Base-by-base conservation (phyloP, 2,329 filamentous ascomycete genomes). In the Rhynchosporium graminicola region DNA sequence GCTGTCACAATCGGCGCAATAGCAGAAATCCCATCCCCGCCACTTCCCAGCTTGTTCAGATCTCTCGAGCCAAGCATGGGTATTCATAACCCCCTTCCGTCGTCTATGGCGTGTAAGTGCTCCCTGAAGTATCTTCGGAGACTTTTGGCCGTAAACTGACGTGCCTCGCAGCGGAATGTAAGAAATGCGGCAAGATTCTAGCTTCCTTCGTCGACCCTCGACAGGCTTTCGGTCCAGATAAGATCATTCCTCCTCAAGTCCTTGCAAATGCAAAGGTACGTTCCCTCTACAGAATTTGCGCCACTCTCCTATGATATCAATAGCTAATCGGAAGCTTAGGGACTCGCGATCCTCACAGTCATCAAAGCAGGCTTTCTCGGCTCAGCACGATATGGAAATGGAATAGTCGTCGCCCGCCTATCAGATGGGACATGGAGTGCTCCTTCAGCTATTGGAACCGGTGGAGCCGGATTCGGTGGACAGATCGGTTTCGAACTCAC, bases 181-280 rank as follows among this genome's bases (percentile, higher is more conserved):
- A 90, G 77, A 99, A 99, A 79, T 95, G 92, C 75, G 90, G 90
- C 74, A 97, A 96, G 82, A 98, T 98, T 73, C 85, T 99, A 70
- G 86, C 90, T 51, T 96, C 93, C 12, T 99, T 99, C 76, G 85
- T 98, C 75, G 95, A 98, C 75, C 95, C 95, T 26, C 86, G 88
- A 74, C 94, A 98, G 80, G 80, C 94, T 26, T 97, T 98, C 76
- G 92, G 94, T 5, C 94, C 95, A 61, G 95, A 98, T 77, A 98
- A 98, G 78, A 88, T 99, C 75, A 99, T 99, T 71, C 95, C 95
- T 56, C 93, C 94, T 7, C 85, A 88, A 58, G 84, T 99, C 70
- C 87, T 99, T 71, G 89, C 90, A 68, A 91, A 91, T 76, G 95
- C 95, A 72, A 97, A 99, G 86, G 90, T 92, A 78, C 64, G 71